A percentile compares a stretch with the other conserved stretches of the same genome.
These are phyloP conservation scores for Zygotorulaspora danielsina DNA, from an alignment of 805 yeast species.

Conservation along the genomic window DNA sequence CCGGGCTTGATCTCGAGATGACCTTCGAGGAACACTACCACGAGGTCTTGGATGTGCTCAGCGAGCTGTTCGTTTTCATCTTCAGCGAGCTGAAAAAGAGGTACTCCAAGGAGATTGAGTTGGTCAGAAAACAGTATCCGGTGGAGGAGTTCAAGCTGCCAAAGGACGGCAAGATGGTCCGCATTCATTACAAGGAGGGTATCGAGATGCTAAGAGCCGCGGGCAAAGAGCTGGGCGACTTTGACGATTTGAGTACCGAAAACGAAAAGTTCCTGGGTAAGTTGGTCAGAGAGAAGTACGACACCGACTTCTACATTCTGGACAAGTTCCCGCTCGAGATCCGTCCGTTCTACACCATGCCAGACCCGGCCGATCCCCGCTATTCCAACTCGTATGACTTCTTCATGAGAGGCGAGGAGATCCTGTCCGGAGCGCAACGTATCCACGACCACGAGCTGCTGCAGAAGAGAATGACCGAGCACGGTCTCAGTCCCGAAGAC, in stretches of 20 bases:
- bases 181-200: conserved; percentile 87
- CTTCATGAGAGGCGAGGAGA: conserved; percentile 99
- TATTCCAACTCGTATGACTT: conserved; percentile 98
- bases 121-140: conserved; percentile 91
- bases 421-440: conserved; percentile 99
- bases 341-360: conserved; percentile 99
- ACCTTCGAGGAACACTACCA: conserved; percentile 97
- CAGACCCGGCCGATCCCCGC: conserved; percentile 85
- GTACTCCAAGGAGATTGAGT: conserved; percentile 77
- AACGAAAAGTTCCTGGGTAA: conserved; percentile 92
- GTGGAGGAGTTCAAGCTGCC: conserved; percentile 97
- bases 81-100: conserved; percentile 78
- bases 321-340: conserved; percentile 97
- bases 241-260: conserved; percentile 88
- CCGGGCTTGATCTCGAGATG: conserved; percentile 97
- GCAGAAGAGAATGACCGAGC: conserved; percentile 73
- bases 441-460: conserved; percentile 87
- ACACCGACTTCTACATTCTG: conserved; percentile 95
- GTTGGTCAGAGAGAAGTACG: conserved; percentile 86
- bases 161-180: conserved; percentile 88
- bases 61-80: conserved; percentile 79
- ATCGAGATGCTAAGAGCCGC: conserved; percentile 77
- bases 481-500: conserved; percentile 72
- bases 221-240: conserved; percentile 75
- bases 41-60: conserved; percentile 65